A percentile compares a stretch with the other conserved stretches of the same genome.
phyloP scores from a whole-genome alignment of 306 rosid species.

The Rubus idaeus region DNA sequence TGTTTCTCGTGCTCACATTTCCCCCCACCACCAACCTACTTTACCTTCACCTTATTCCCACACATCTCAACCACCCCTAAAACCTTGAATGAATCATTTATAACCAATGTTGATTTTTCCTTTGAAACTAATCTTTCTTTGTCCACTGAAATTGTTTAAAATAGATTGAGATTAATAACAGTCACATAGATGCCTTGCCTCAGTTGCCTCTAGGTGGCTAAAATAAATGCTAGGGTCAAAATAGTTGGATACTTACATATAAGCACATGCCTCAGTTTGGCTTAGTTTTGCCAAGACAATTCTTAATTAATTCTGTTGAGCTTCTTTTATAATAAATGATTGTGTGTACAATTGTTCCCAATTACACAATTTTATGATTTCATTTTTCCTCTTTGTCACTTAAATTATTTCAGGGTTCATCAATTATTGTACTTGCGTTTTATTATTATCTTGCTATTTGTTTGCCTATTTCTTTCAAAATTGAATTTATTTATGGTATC shows the following conservation, averaged over 20 bases:
- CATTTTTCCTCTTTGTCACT: background rate
- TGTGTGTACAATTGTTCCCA: background rate
- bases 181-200: background rate
- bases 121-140: background rate
- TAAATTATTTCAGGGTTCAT: background rate
- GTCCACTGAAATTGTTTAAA: background rate
- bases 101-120: background rate
- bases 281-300: background rate
- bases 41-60: no score
- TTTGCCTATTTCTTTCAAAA: background rate
- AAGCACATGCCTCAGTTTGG: background rate
- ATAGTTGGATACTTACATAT: slow-evolving; percentile 3
- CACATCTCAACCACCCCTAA: no score
- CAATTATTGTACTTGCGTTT: background rate
- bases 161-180: background rate
- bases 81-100: slow-evolving; percentile 1
- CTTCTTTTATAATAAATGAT: background rate
- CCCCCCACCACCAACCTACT: no score
- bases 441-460: background rate
- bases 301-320: background rate
- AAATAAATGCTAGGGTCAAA: background rate
- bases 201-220: background rate
- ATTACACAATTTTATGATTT: background rate
- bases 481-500: background rate
- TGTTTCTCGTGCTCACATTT: no score